Evolutionary conservation across 129 eudicot species (phyloP).

Genomic region (Saussurea involucrata): DNA sequence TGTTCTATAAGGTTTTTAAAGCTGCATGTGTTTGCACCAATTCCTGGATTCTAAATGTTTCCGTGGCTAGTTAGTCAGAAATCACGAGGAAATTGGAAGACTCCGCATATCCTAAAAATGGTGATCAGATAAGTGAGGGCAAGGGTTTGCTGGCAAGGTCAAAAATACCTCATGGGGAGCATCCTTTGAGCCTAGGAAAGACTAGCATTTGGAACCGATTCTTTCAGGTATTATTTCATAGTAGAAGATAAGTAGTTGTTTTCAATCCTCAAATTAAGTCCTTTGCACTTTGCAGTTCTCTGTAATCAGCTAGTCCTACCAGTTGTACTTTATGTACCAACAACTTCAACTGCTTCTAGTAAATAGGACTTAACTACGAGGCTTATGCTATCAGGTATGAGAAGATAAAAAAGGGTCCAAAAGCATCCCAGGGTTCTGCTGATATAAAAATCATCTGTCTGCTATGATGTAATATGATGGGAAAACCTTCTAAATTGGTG

Average conservation of each 20-base stretch:
- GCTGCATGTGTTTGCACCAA: constrained; percentile 11
- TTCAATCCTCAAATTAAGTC: neutral
- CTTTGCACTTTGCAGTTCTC: neutral
- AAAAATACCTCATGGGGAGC: constrained; percentile 72
- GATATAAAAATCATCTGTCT: neutral
- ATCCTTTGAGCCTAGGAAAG: constrained; percentile 90
- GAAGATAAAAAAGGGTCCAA: neutral
- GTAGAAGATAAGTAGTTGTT: neutral
- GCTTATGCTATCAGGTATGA: neutral
- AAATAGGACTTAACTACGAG: neutral
- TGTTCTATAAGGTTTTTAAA: neutral
- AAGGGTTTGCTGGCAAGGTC: constrained; percentile 75
- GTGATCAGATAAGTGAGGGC: constrained; percentile 39
- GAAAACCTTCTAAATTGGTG: neutral
- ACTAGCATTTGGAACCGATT: constrained; percentile 92
- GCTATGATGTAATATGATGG: neutral
- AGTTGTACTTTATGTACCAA: neutral
- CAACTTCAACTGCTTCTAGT: neutral
- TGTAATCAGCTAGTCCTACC: neutral
- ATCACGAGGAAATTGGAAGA: constrained; percentile 76
- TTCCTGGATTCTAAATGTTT: constrained; percentile 52
- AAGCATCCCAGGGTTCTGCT: neutral
- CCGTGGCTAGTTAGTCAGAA: constrained; percentile 97
- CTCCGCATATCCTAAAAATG: constrained; percentile 39
- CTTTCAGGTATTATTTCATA: constrained; percentile 70